phyloP scores from a whole-genome alignment of 768 basidiomycete genomes.

The Ephemerocybe angulata region DNA sequence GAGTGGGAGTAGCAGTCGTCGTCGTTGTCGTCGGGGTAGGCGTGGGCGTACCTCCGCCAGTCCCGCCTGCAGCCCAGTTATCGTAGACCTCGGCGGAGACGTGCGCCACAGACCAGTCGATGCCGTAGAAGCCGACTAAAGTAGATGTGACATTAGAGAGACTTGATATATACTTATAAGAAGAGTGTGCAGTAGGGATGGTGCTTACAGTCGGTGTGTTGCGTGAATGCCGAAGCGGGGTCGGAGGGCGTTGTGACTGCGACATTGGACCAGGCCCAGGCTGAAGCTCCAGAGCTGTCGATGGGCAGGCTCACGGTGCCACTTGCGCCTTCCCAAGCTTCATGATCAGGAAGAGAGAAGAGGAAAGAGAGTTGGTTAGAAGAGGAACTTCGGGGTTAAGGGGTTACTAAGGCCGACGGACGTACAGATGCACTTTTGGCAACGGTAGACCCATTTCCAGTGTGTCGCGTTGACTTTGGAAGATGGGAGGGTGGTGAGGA shows the following conservation, averaged over 20 bases:
- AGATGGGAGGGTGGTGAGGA: conserved; percentile 48
- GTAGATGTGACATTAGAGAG: not conserved
- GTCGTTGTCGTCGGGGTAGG: conserved; percentile 33
- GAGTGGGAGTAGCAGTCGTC: conserved; percentile 22
- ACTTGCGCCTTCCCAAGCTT: conserved; percentile 37
- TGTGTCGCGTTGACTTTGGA: conserved; percentile 55
- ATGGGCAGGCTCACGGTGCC: conserved; percentile 38
- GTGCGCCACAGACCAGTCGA: conserved; percentile 44
- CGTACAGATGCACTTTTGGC: conserved; percentile 62
- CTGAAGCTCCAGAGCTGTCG: conserved; percentile 36
- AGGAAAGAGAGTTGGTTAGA: not conserved
- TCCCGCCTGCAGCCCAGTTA: conserved; percentile 47
- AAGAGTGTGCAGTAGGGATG: not conserved
- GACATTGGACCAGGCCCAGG: conserved; percentile 47
- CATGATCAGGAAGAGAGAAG: too few relatives aligned
- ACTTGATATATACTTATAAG: not conserved
- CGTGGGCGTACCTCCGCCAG: conserved; percentile 36
- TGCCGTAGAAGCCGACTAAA: conserved; percentile 58
- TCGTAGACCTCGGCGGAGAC: conserved; percentile 44
- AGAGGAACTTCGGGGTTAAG: not conserved
- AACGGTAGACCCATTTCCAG: conserved; percentile 67
- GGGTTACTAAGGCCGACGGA: conserved; percentile 6
- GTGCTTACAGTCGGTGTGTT: conserved; percentile 57
- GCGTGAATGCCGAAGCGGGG: conserved; percentile 46
- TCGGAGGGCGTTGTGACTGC: conserved; percentile 48